Base-by-base conservation (phyloP, 139 green algal species). In the Gonium pectorale region DNA sequence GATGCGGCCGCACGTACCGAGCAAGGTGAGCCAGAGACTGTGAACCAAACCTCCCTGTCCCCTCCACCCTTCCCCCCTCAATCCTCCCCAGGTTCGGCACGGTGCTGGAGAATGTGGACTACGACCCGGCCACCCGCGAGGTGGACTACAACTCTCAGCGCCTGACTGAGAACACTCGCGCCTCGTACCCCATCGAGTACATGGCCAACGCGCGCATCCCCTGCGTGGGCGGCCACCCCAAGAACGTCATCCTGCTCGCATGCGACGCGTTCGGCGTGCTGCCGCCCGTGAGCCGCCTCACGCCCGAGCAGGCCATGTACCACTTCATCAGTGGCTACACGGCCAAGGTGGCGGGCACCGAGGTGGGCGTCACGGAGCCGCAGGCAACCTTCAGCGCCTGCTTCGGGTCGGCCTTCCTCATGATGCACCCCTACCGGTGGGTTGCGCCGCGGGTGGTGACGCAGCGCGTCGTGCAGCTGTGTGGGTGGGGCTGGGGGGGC, bases 321-420 rank as follows among this genome's bases (percentile, higher is more conserved):
- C 95, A 98, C 84, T 99, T 99, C 87, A 95, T 99, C 73, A 94
- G 81, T 17, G 97, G 97, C 26, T 99, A 99, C 94, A 99, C 97
- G 5, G 94, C 96, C 72, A 99, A 99, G 93, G 97, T 97, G 62
- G 5, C 97, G 22, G 97, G 97, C 80, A 99, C 97, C 5, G 97
- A 99, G 91, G 81, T 94, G 88, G 97, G 97, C 46, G 90, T 99
- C 26, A 98, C 90, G 2, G 97, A 99, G 88, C 97, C 97, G 8
- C 89, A 97, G 89, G 97, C 97, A 33, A 99, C 97, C 62, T 98
- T 98, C 90, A 94, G 86, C 37, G 95, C 95, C 67, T 98, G 95
- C 89, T 97, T 96, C 80, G 91, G 91, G 5, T 81, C 89, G 7
- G 90, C 87, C 21, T 92, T 93, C 85, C 88, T 94, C 17, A 87